phyloP scores from a whole-genome alignment of 768 basidiomycete species.

The Boletus vermiculosoides region DNA sequence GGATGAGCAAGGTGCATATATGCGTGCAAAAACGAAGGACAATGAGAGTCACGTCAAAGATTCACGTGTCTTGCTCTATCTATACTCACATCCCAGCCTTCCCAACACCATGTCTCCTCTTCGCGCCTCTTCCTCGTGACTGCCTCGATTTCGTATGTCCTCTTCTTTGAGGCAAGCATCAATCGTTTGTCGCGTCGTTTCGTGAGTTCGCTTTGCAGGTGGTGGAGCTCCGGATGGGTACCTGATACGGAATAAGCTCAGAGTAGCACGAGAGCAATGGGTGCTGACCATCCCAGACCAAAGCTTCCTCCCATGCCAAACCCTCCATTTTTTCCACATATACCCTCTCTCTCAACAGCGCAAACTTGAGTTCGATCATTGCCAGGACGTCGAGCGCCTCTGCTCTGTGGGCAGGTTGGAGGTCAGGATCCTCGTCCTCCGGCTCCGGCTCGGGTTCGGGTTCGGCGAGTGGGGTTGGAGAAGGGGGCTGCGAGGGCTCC shows the following conservation, averaged over 20 bases:
- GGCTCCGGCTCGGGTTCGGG: conserved; percentile 27
- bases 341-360: conserved; percentile 77
- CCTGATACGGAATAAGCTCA: conserved; percentile 43
- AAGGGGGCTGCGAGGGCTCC: conserved; percentile 26
- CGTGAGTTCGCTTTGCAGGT: conserved; percentile 76
- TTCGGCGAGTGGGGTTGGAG: conserved; percentile 25
- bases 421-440: conserved; percentile 57
- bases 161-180: conserved; percentile 74
- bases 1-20: conserved; percentile 7
- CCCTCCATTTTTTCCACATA: conserved; percentile 95
- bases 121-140: conserved; percentile 59
- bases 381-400: conserved; percentile 89
- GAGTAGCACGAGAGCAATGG: not conserved
- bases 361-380: conserved; percentile 90
- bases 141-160: conserved; percentile 64
- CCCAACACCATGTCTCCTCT: conserved; percentile 81
- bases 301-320: conserved; percentile 81
- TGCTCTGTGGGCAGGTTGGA: conserved; percentile 78
- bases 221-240: conserved; percentile 81
- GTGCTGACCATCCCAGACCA: conserved; percentile 71
- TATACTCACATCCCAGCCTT: conserved; percentile 79
- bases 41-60: conserved; percentile 3
- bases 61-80: conserved; percentile 3
- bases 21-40: not conserved
- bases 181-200: conserved; percentile 79